Base-by-base conservation (phyloP, 1,284 basidiomycete species). In the Leucoagaricus sp. region DNA sequence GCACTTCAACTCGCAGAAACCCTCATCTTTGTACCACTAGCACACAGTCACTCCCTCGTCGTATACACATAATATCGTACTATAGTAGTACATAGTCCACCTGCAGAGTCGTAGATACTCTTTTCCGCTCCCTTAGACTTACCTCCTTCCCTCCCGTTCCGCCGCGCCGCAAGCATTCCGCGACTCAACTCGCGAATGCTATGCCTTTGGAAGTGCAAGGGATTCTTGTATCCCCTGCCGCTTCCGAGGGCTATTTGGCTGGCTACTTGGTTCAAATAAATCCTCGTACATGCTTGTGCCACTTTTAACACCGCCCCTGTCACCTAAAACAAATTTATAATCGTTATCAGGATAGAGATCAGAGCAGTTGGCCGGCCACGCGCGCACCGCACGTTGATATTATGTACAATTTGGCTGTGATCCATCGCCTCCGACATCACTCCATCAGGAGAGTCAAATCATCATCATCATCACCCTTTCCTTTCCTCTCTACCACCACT, bases 1-100 rank as follows among this genome's bases (percentile, higher is more conserved):
- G 71, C 71, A 69, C 67, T 73, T 73, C 72, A 73, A 73, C 70
- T 72, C 68, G 70, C 71, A 72, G 69, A 70, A 61, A 48, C 40
- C 17, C 2, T 28, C 31, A 36, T n/a, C n/a, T 13, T 23, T 41
- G 36, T 42, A 58, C 38, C 13, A 53, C 17, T 50, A 54, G 42
- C 49, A 42, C 25, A 34, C 38, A 13, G 9, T 19, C 49, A 38
- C n/a, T 36, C 50, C 19, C 28, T 21, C n/a, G n/a, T n/a, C n/a
- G n/a, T 23, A 25, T 42, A 48, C 46, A 48, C 33, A 31, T 48
- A 31, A 48, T 29, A 29, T 42, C 45, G 36, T 42, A 42, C 36
- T 25, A 31, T 50, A 17, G n/a, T 46, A 33, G 15, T n/a, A n/a
- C n/a, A n/a, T n/a, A n/a, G n/a, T 12, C 12, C 31, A 12, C 31